Percentiles rank a stretch among this genome's conserved stretches.
Conservation (phyloP, 805 yeast genomes). For the Ogataea trehaloabstinens region DNA sequence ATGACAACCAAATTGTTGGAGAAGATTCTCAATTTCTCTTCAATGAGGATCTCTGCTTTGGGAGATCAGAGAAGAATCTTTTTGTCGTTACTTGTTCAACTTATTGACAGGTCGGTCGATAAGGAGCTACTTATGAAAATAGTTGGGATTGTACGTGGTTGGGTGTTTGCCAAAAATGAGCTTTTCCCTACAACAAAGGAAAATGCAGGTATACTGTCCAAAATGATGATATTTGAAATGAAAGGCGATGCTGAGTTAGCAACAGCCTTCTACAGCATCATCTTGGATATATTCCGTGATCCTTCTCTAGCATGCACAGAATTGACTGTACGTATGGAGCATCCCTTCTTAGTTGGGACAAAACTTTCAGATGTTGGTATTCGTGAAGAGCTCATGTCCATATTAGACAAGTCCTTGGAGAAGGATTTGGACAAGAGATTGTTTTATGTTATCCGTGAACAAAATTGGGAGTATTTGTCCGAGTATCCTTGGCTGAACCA, state of each 20-base stretch:
- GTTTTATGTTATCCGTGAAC: conserved; percentile 87
- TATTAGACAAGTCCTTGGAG: conserved; percentile 76
- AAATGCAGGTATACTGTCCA: conserved; percentile 88
- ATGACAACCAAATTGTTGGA: conserved; percentile 76
- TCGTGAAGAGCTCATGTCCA: conserved; percentile 74
- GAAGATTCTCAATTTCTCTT: conserved; percentile 71
- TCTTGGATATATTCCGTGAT: conserved; percentile 84
- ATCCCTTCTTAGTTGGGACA: conserved; percentile 93
- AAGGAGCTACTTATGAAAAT: conserved; percentile 71
- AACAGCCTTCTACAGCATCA: conserved; percentile 77
- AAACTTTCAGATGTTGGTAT: conserved; percentile 72
- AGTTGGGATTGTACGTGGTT: conserved; percentile 71
- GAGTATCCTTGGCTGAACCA: conserved; percentile 95
- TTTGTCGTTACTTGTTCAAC: conserved; percentile 78
- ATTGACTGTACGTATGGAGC: conserved; percentile 91
- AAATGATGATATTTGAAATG: conserved; percentile 90
- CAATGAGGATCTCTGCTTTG: conserved; percentile 76
- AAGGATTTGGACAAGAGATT: conserved; percentile 74
- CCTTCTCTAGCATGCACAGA: conserved; percentile 78
- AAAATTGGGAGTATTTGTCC: conserved; percentile 93
- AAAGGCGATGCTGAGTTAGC: conserved; percentile 81
- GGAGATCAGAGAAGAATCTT: conserved; percentile 94
- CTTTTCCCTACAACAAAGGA: conserved; percentile 93
- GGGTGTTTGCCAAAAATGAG: conserved; percentile 86
- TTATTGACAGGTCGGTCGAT: conserved; percentile 86